Conservation (phyloP, 352 stramenopile species). For the Phytophthora niederhauseri region DNA sequence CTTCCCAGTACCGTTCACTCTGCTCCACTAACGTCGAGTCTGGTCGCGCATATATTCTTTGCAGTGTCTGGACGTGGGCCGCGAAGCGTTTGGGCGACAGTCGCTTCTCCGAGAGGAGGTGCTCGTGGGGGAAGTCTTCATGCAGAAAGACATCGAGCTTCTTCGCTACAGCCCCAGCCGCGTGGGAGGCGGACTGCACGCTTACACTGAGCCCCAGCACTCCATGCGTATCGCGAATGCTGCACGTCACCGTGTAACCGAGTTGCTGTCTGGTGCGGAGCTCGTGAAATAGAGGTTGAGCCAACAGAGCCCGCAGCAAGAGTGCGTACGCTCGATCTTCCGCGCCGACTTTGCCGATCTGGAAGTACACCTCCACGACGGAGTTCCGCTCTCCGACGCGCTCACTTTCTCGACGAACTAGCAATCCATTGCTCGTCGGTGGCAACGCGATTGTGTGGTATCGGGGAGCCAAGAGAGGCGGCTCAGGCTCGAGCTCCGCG, state of each 20-base stretch:
- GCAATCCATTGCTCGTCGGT: constrained; percentile 55
- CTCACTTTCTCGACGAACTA: constrained; percentile 68
- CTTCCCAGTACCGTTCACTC: constrained; percentile 76
- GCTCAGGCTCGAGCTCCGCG: constrained; percentile 30
- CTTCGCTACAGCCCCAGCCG: constrained; percentile 59
- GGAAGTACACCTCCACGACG: constrained; percentile 86
- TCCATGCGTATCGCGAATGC: constrained; percentile 72
- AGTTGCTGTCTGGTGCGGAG: constrained; percentile 86
- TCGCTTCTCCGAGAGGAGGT: constrained; percentile 24
- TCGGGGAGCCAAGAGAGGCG: constrained; percentile 33
- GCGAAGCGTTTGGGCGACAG: constrained; percentile 49
- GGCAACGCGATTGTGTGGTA: constrained; percentile 60
- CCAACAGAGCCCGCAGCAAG: constrained; percentile 80
- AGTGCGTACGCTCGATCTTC: constrained; percentile 64
- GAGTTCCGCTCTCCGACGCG: constrained; percentile 78
- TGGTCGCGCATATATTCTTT: constrained; percentile 49
- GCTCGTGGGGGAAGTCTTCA: constrained; percentile 39
- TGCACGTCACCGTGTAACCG: constrained; percentile 83
- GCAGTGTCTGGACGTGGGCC: constrained; percentile 53
- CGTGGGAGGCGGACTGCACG: constrained; percentile 73
- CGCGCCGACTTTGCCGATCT: constrained; percentile 62
- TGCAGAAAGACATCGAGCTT: constrained; percentile 70
- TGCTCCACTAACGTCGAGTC: constrained; percentile 61
- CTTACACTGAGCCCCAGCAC: constrained; percentile 75
- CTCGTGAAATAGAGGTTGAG: constrained; percentile 82